Conservation (phyloP, 441 rosid genomes). For the Dalechampia spathulata region DNA sequence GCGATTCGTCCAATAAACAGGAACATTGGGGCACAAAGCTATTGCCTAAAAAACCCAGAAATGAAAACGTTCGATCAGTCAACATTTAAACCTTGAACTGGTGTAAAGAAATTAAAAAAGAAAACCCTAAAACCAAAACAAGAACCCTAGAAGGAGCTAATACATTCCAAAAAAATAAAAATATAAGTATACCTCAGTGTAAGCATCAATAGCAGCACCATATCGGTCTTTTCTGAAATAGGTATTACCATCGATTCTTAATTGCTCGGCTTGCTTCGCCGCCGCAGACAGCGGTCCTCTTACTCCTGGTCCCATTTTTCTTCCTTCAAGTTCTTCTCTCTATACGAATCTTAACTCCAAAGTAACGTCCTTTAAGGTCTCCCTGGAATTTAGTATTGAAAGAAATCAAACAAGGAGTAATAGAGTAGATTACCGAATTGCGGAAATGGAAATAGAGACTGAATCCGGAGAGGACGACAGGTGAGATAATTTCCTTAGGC, state of each 20-base stretch:
- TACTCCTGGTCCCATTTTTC: slow-evolving; percentile 23
- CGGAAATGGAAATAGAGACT: too few species aligned
- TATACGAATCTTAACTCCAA: too few species aligned
- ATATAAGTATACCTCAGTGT: slow-evolving; percentile 55
- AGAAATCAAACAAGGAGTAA: too few species aligned
- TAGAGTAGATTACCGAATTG: too few species aligned
- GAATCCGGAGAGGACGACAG: too few species aligned
- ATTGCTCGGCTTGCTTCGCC: slow-evolving; percentile 67
- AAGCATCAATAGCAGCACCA: slow-evolving; percentile 96
- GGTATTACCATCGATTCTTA: slow-evolving; percentile 55
- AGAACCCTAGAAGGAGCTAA: not conserved
- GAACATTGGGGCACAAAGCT: slow-evolving; percentile 70
- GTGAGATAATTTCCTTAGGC: too few species aligned
- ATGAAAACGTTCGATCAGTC: too few species aligned
- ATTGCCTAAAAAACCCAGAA: slow-evolving; percentile 46
- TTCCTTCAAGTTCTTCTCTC: not conserved
- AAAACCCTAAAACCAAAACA: too few species aligned
- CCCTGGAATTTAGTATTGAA: too few species aligned
- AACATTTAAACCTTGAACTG: too few species aligned
- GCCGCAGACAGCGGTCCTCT: slow-evolving; percentile 26
- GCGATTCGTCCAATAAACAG: slow-evolving; percentile 89
- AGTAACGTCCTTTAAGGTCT: too few species aligned
- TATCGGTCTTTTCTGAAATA: slow-evolving; percentile 60
- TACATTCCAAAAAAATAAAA: not conserved
- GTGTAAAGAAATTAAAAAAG: not conserved